A percentile compares a stretch with the other conserved stretches of the same genome.
phyloP scores from a whole-genome alignment of 352 stramenopile species.

The Globisporangium megalacanthum region DNA sequence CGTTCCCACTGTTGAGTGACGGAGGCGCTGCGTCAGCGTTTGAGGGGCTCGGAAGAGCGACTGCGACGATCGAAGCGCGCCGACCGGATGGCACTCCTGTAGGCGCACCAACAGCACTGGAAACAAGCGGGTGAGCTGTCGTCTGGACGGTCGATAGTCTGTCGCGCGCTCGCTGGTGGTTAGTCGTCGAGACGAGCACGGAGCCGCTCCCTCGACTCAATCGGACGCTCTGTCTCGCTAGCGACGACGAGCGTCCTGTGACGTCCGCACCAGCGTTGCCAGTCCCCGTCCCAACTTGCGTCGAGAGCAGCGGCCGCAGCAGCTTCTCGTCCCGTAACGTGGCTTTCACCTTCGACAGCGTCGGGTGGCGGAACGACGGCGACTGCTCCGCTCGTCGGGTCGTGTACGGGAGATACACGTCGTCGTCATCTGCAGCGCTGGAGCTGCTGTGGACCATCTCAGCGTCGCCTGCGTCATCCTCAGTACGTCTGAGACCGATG shows the following conservation, averaged over 20 bases:
- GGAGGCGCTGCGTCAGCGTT: background rate
- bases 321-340: slow-evolving; percentile 41
- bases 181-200: background rate
- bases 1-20: background rate
- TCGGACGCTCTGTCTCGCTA: slow-evolving; percentile 4
- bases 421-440: background rate
- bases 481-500: background rate
- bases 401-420: slow-evolving; percentile 65
- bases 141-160: background rate
- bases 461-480: slow-evolving; percentile 1
- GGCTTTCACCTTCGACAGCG: slow-evolving; percentile 37
- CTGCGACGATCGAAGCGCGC: slow-evolving; percentile 1
- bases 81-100: background rate
- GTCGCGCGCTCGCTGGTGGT: slow-evolving; percentile 1
- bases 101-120: background rate
- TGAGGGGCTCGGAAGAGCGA: background rate
- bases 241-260: background rate
- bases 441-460: background rate
- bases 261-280: background rate
- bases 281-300: slow-evolving; percentile 6
- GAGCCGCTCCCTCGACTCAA: background rate
- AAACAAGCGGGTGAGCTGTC: background rate
- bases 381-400: slow-evolving; percentile 38
- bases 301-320: slow-evolving; percentile 19
- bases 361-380: slow-evolving; percentile 36